Evolutionary conservation across 805 yeast species (phyloP).

Genomic region (Saturnispora sekii): DNA sequence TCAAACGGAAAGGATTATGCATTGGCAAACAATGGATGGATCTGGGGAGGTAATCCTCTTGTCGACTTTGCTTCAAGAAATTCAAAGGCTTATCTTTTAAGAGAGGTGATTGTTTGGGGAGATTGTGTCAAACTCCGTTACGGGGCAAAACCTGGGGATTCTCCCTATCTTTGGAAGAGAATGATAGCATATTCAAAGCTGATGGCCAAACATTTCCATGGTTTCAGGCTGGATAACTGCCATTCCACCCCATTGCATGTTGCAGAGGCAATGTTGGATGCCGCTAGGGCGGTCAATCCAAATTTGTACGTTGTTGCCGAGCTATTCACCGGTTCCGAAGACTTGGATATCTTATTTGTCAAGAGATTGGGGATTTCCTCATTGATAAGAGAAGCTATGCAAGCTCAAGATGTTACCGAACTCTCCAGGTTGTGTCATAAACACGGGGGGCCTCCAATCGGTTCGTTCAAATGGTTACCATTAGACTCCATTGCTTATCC

Average conservation of each 20-base stretch:
- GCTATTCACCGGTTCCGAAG: constrained; percentile 86
- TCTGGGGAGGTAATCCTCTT: constrained; percentile 93
- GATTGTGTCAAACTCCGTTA: constrained; percentile 92
- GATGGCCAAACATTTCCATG: constrained; percentile 70
- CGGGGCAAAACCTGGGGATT: constrained; percentile 68
- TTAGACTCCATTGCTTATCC: constrained; percentile 67
- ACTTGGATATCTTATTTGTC: constrained; percentile 80
- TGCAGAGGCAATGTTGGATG: constrained; percentile 79
- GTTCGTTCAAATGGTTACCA: constrained; percentile 76
- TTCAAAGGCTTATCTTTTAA: constrained; percentile 72
- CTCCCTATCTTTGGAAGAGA: constrained; percentile 82
- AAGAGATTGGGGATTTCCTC: constrained; percentile 86
- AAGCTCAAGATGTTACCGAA: constrained; percentile 83
- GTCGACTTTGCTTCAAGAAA: constrained; percentile 82
- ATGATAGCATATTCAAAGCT: constrained; percentile 69
- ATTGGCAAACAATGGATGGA: constrained; percentile 95
- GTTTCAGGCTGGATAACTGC: constrained; percentile 89
- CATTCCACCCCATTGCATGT: constrained; percentile 96
- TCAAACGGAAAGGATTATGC: constrained; percentile 52
- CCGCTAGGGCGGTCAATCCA: constrained; percentile 78
- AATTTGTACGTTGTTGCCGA: constrained; percentile 91
- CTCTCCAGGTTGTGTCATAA: constrained; percentile 77
- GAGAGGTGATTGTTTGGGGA: constrained; percentile 96
- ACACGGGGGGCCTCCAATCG: constrained; percentile 94
- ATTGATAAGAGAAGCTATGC: constrained; percentile 94